Percentiles rank a stretch among this genome's conserved stretches.
Evolutionary conservation across 2,329 filamentous ascomycete genomes (phyloP).

Genomic region (Diaporthe aspalathi): DNA sequence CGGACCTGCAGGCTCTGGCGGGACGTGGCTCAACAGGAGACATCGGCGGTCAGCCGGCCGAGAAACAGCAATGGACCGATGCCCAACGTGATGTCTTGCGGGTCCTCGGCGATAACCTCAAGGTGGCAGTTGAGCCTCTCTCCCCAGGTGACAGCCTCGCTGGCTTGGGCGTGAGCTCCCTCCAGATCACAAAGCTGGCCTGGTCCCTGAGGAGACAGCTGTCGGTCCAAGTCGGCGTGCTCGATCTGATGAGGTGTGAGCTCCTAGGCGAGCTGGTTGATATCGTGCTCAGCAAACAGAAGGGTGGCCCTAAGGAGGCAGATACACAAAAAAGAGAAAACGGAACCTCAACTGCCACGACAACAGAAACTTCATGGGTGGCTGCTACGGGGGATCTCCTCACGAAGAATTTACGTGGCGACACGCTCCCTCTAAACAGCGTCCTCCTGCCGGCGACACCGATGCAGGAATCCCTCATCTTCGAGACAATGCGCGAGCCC

Average conservation of each 20-base stretch:
- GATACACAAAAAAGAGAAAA: not conserved
- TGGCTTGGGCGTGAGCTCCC: constrained; percentile 43
- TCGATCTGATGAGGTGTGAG: constrained; percentile 44
- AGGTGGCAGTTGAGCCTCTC: constrained; percentile 28
- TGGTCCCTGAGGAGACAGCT: constrained; percentile 42
- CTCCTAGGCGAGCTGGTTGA: constrained; percentile 42
- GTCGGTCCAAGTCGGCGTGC: constrained; percentile 40
- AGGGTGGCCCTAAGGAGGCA: not conserved
- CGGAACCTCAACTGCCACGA: not conserved
- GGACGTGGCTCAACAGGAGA: constrained; percentile 32
- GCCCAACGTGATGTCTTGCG: constrained; percentile 39
- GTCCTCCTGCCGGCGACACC: constrained; percentile 48
- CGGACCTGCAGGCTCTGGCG: constrained; percentile 40
- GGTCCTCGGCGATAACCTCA: constrained; percentile 37
- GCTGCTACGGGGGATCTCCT: constrained; percentile 33
- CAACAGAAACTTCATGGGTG: constrained; percentile 37
- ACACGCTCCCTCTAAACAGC: constrained; percentile 35
- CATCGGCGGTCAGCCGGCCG: not conserved
- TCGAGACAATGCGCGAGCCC: constrained; percentile 52
- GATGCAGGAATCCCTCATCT: constrained; percentile 52
- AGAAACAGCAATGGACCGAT: constrained; percentile 32
- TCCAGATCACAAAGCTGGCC: constrained; percentile 43
- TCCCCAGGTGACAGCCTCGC: constrained; percentile 42
- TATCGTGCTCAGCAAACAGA: constrained; percentile 32
- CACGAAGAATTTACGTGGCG: constrained; percentile 38